Evolutionary conservation across 2,329 filamentous ascomycete species (phyloP).

Genomic region (Xylariaceae sp.): DNA sequence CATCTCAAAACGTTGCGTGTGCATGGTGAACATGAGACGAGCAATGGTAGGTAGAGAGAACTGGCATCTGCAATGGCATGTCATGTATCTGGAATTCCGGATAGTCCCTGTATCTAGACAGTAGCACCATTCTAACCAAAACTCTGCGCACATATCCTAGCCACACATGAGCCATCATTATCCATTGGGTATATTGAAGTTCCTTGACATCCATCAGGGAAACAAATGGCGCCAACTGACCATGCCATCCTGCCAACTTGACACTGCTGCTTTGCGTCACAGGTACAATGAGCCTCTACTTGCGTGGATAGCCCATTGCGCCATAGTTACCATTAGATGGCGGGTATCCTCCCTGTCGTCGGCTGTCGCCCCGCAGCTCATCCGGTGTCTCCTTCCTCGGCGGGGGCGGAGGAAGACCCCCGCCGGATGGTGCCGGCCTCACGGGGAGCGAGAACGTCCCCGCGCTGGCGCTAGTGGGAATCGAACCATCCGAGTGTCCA

Average conservation of each 20-base stretch:
- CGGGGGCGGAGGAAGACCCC: slow-evolving; percentile 56
- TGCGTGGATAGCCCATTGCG: slow-evolving; percentile 33
- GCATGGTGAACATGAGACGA: slow-evolving; percentile 3
- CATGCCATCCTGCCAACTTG: slow-evolving; percentile 4
- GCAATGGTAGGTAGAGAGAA: slow-evolving; percentile 8
- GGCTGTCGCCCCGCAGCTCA: slow-evolving; percentile 46
- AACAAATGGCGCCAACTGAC: slow-evolving; percentile 3
- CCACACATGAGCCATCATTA: slow-evolving; percentile 4
- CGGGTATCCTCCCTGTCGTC: slow-evolving; percentile 50
- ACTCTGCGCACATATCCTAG: slow-evolving; percentile 10
- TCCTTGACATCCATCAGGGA: neutral
- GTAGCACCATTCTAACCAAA: slow-evolving; percentile 7
- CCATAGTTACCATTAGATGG: slow-evolving; percentile 39
- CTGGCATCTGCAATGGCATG: slow-evolving; percentile 10
- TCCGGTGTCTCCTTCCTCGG: slow-evolving; percentile 53
- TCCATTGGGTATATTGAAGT: slow-evolving; percentile 5
- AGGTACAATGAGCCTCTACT: slow-evolving; percentile 19
- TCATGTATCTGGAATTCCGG: slow-evolving; percentile 7
- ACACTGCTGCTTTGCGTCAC: slow-evolving; percentile 3
- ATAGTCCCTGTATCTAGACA: slow-evolving; percentile 6
- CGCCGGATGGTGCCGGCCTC: slow-evolving; percentile 55
- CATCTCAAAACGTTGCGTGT: slow-evolving; percentile 11
- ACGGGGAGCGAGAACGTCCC: slow-evolving; percentile 59
- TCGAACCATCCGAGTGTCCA: slow-evolving; percentile 33
- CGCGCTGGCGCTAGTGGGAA: slow-evolving; percentile 40